Conservation (phyloP, 2,329 filamentous ascomycete species). For the Fusarium acutatum region DNA sequence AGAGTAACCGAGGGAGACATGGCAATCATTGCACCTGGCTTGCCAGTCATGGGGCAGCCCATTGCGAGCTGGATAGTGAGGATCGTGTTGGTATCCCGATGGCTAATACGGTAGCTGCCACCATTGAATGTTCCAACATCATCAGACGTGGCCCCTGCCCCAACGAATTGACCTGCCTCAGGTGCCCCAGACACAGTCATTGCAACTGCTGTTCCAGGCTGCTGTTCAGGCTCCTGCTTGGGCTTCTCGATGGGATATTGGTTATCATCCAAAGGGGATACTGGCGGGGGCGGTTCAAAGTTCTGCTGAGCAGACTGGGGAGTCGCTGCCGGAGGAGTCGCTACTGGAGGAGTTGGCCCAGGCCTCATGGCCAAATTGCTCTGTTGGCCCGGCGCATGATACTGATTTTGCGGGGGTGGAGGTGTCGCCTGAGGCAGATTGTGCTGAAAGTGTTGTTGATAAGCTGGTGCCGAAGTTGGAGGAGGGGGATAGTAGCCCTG, state of each 20-base stretch:
- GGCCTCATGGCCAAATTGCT: constrained; percentile 30
- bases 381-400: constrained; percentile 37
- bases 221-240: constrained; percentile 24
- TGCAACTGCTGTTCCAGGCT: constrained; percentile 42
- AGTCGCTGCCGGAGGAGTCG: constrained; percentile 38
- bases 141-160: constrained; percentile 71
- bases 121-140: constrained; percentile 98
- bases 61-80: constrained; percentile 89
- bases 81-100: constrained; percentile 89
- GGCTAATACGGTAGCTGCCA: constrained; percentile 91
- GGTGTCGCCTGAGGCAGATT: constrained; percentile 38
- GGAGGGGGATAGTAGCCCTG: constrained; percentile 35
- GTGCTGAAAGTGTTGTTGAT: constrained; percentile 38
- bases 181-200: constrained; percentile 52
- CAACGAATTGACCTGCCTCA: constrained; percentile 66
- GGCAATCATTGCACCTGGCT: constrained; percentile 90
- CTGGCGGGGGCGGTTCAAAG: constrained; percentile 42
- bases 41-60: constrained; percentile 82
- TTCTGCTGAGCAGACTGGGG: constrained; percentile 36
- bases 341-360: constrained; percentile 34
- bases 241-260: constrained; percentile 45
- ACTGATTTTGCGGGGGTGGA: constrained; percentile 33
- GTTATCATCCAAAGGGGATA: constrained; percentile 31
- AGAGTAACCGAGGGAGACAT: constrained; percentile 92
- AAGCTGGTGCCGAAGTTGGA: constrained; percentile 32